Base-by-base conservation (phyloP, 768 basidiomycete species). In the Lentinula sp. region DNA sequence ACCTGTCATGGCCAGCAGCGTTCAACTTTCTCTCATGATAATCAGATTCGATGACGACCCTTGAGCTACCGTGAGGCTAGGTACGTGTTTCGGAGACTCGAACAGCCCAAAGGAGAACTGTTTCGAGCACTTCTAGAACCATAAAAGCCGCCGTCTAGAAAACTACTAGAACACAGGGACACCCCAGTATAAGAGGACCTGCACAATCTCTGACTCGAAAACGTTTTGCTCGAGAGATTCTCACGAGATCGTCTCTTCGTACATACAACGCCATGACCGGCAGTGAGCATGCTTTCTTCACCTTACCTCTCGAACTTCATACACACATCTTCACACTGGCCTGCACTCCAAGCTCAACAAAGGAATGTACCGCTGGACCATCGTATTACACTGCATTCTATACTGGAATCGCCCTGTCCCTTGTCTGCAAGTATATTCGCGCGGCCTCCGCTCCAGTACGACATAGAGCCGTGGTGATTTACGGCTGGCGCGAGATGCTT, bases 351-450 rank as follows among this genome's bases (percentile, higher is more conserved):
- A 35, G n/a, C 6, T 33, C 51, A 6, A 35, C 51, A 9, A 35
- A 6, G 15, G 51, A 13, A 43, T 43, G 13, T 23, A 46, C 12
- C 33, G 13, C 36, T 3, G 36, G 18, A 7, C 36, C 37, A 8
- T 57, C 56, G 13, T 57, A 57, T 12, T 57, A 33, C 41, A 46
- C 41, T n/a, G 41, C 56, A 6, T 45, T 18, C 41, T 57, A 42
- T 20, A 57, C 56, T 36, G 45, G 56, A 16, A 20, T 57, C 23
- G 56, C 56, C 15, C 56, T 57, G 15, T 57, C 56, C 4, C 56
- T 28, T 23, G 56, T 57, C 12, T 57, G 42, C 12, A 43, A 36
- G 42, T 57, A 57, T n/a, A 15, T 57, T 23, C 41, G 41, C 2
- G 56, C 56, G 6, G 56, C 56, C 7, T 43, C 56, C 28, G 56